These are phyloP conservation scores for Kandelia obovata DNA, from an alignment of 345 rosid genomes.

Conservation along the genomic window DNA sequence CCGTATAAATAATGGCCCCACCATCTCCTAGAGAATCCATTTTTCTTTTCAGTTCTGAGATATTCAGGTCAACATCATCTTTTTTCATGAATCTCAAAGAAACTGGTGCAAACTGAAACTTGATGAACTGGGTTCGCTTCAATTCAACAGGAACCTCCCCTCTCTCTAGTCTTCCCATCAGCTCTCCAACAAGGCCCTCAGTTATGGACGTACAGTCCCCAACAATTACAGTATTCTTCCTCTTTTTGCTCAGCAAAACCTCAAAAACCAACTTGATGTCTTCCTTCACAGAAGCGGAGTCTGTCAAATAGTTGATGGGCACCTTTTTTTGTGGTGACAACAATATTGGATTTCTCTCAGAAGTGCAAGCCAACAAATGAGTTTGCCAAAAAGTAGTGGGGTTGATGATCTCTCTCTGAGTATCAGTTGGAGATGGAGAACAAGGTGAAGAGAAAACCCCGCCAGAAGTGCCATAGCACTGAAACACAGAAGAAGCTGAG, in stretches of 20 bases:
- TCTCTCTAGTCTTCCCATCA: conserved; percentile 54
- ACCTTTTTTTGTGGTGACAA: conserved; percentile 47
- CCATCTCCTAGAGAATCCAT: conserved; percentile 49
- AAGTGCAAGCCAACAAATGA: conserved; percentile 47
- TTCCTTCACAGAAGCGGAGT: conserved; percentile 42
- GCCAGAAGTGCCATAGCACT: conserved; percentile 48
- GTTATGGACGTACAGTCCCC: conserved; percentile 58
- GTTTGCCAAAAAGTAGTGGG: conserved; percentile 55
- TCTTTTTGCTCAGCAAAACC: conserved; percentile 59
- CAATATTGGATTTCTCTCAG: conserved; percentile 47
- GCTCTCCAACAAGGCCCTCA: conserved; percentile 56
- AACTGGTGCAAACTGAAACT: conserved; percentile 63
- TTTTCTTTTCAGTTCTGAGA: conserved; percentile 53
- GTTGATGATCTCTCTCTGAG: conserved; percentile 38
- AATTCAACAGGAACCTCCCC: conserved; percentile 73
- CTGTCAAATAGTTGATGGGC: conserved; percentile 22
- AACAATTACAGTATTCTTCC: conserved; percentile 64
- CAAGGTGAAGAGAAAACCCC: conserved; percentile 91
- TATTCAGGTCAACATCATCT: conserved; percentile 55
- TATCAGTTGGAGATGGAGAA: conserved; percentile 57
- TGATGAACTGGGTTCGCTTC: conserved; percentile 53
- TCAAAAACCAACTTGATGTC: conserved; percentile 65
- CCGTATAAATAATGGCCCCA: conserved; percentile 69
- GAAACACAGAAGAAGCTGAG: conserved; percentile 63
- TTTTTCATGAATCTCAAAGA: conserved; percentile 61